phyloP scores from a whole-genome alignment of 805 yeast genomes.

The Tetrapisispora pingtungensis region DNA sequence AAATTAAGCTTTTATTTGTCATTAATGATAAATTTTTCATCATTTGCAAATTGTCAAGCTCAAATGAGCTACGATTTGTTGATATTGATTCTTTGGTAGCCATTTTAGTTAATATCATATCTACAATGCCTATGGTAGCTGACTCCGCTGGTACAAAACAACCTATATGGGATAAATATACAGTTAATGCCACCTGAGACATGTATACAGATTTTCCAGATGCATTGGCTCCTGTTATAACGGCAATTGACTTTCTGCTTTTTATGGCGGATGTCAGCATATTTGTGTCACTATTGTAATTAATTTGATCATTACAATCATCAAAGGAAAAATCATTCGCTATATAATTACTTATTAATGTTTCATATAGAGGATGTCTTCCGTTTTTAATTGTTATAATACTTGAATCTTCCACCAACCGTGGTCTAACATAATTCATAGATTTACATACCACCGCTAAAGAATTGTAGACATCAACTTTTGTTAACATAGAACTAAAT shows the following conservation, averaged over 20 bases:
- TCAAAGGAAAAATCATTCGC: slow-evolving; percentile 33
- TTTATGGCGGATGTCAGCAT: slow-evolving; percentile 5
- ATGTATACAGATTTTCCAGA: slow-evolving; percentile 46
- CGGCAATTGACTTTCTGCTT: slow-evolving; percentile 24
- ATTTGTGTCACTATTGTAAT: neutral
- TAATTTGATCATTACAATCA: slow-evolving; percentile 13
- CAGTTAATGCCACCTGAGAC: slow-evolving; percentile 39
- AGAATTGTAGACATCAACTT: slow-evolving; percentile 31
- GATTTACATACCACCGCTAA: slow-evolving; percentile 27
- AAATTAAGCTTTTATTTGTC: slow-evolving; percentile 34
- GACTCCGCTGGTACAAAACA: slow-evolving; percentile 42
- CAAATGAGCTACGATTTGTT: slow-evolving; percentile 39
- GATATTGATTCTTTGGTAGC: slow-evolving; percentile 33
- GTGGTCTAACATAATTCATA: slow-evolving; percentile 28
- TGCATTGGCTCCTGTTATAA: slow-evolving; percentile 42
- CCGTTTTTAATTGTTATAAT: slow-evolving; percentile 32
- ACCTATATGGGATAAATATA: slow-evolving; percentile 44
- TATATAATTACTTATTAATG: slow-evolving; percentile 30
- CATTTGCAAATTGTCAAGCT: slow-evolving; percentile 39
- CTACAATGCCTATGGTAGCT: slow-evolving; percentile 39
- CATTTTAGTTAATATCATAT: slow-evolving; percentile 39
- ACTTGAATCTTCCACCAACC: slow-evolving; percentile 17
- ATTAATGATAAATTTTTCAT: slow-evolving; percentile 32
- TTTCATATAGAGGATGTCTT: slow-evolving; percentile 40
- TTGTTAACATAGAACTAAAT: slow-evolving; percentile 22